Conservation (phyloP, 192 early-diverging fungal genomes). For the Coemansia reversa region DNA sequence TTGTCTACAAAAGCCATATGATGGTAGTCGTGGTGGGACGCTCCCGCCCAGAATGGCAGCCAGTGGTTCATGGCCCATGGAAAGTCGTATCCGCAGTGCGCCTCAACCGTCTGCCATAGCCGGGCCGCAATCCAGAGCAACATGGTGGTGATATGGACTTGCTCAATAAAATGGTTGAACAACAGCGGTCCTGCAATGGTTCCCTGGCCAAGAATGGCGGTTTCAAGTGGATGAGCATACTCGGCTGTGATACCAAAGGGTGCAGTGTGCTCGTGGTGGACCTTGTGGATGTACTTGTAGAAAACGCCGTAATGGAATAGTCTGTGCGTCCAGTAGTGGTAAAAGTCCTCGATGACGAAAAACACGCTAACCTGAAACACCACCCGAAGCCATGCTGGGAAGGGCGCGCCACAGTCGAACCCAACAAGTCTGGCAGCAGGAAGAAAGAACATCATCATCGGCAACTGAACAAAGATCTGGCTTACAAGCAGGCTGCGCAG, state of each 20-base stretch:
- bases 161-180: constrained; percentile 57
- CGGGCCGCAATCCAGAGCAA: constrained; percentile 68
- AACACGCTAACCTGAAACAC: constrained; percentile 58
- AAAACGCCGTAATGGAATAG: constrained; percentile 64
- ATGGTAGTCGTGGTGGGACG: constrained; percentile 76
- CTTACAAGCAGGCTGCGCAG: constrained; percentile 59
- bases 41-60: constrained; percentile 83
- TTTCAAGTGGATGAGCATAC: constrained; percentile 73
- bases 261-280: constrained; percentile 72
- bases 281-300: constrained; percentile 79
- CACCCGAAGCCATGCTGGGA: constrained; percentile 59
- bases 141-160: constrained; percentile 68
- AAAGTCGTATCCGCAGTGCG: constrained; percentile 76
- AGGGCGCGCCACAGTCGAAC: constrained; percentile 64
- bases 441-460: constrained; percentile 67
- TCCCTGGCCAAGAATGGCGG: constrained; percentile 64
- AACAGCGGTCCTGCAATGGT: constrained; percentile 61
- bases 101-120: constrained; percentile 64
- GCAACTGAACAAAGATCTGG: constrained; percentile 67
- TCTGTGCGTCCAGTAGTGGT: constrained; percentile 73
- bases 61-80: constrained; percentile 84
- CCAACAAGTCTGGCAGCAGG: constrained; percentile 61
- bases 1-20: constrained; percentile 65
- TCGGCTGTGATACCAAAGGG: constrained; percentile 73
- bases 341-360: constrained; percentile 67